Base-by-base conservation (phyloP, 108 stramenopile genomes). In the Cyclostephanos invisitatus region DNA sequence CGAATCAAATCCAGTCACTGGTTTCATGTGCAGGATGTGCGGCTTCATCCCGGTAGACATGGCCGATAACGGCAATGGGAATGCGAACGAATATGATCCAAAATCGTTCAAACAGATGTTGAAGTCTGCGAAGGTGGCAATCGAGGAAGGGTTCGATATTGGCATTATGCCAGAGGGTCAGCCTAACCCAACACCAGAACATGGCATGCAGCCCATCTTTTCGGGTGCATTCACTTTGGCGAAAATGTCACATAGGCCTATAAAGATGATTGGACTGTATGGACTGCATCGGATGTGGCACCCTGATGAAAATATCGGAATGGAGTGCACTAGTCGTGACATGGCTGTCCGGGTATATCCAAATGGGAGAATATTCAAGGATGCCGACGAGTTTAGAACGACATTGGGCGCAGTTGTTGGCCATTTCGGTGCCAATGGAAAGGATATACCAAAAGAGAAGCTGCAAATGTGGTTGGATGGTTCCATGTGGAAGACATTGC, bases 31-130 rank as follows among this genome's bases (percentile, higher is more conserved):
- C 67, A 68, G 44, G 24, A 87, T 90, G 74, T 87, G 86, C 36
- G 93, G 93, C 15, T 91, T 95, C 61, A 91, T 95, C 44, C 78
- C 89, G 3, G 88, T 95, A 3, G 77, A 90, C 25, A 95, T 95
- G 93, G 87, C 75, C 15, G 88, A 68, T 60, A 95, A 95, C 72
- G 86, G 81, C 21, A 80, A 77, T 54, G 93, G 93, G 25, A 78
- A 87, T 50, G 81, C 70, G 10, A 95, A 95, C 54, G 82, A 89
- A 65, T 95, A 95, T 72, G 84, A 92, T 56, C 68, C 65, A 37
- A 38, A 66, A 22, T 85, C 84, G 35, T 95, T 95, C 81, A 88
- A 86, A 42, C 63, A 55, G 2, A 73, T 95, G 48, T 60, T 95
- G 32, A 83, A 83, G 51, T 61, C 70, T 17, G 74, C 83, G 46